phyloP scores from a whole-genome alignment of 2,329 filamentous ascomycete species.

The Volutella citrinella region DNA sequence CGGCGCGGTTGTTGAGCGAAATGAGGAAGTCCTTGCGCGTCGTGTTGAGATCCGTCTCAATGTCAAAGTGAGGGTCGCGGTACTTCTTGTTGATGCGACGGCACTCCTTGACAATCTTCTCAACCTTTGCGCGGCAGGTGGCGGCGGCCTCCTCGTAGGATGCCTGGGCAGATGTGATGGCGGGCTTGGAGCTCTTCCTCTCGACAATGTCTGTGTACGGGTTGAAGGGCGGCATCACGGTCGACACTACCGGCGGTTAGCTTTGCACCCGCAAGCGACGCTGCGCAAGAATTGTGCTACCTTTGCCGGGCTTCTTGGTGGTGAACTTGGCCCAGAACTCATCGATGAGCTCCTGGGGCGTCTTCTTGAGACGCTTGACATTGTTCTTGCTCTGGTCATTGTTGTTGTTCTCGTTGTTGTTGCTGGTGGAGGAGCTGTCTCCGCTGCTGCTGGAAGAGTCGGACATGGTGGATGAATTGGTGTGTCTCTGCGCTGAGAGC shows the following conservation, averaged over 20 bases:
- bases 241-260: slow-evolving; percentile 48
- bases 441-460: background rate
- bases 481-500: background rate
- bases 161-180: slow-evolving; percentile 55
- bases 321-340: slow-evolving; percentile 73
- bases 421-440: background rate
- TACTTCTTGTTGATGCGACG: slow-evolving; percentile 81
- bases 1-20: slow-evolving; percentile 36
- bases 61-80: slow-evolving; percentile 80
- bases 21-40: slow-evolving; percentile 49
- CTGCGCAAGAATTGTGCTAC: slow-evolving; percentile 28
- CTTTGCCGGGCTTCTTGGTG: slow-evolving; percentile 68
- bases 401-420: slow-evolving; percentile 1
- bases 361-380: slow-evolving; percentile 38
- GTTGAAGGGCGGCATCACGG: slow-evolving; percentile 68
- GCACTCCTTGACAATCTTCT: slow-evolving; percentile 63
- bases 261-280: background rate
- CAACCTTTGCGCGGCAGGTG: slow-evolving; percentile 64
- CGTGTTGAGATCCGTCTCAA: slow-evolving; percentile 71
- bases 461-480: slow-evolving; percentile 1
- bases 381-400: background rate
- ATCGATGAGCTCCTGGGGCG: slow-evolving; percentile 66
- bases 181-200: slow-evolving; percentile 51
- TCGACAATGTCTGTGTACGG: slow-evolving; percentile 60
- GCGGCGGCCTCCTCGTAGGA: slow-evolving; percentile 72